Evolutionary conservation across 805 yeast species (phyloP), one percentile per base, ranked within the genome.

Genomic region (Schwanniomyces yamadae): DNA sequence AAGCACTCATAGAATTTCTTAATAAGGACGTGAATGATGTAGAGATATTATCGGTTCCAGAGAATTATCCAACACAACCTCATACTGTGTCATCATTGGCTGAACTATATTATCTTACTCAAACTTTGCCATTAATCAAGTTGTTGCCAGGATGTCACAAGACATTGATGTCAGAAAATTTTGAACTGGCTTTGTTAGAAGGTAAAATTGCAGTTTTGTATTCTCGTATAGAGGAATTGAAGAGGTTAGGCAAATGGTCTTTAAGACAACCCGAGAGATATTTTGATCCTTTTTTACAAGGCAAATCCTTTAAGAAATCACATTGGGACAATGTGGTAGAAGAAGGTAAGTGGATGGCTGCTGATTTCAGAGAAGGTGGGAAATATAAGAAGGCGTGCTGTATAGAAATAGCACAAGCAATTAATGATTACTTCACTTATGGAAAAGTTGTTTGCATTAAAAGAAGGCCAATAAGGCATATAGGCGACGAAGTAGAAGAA

Each of bases 141-240:
- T 66, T 91, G 14, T 65, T 93, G 20, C 88, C 95, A 0, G 75
- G 89, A 21, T 80, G 96, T 4, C 96, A 90, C 52, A 93, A 93
- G 54, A 82, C 85, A 0, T 67, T 91, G 24, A 78, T 89, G 21
- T 85, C 98, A 0, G 91, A 87, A 34, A 78, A 85, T 38, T 93
- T 78, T 61, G 95, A 88, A 52, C 77, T 84, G 49, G 86, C 95
- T 0, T 65, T 90, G 22, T 75, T 87, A 10, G 99, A 93, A 54
- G 96, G 96, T 3, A 84, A 90, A 54, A 80, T 91, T 3, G 86
- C 95, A 0, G 96, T 89, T 8, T 79, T 88, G 13, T 84, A 88
- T 49, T 84, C 95, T 2, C 71, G 98, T 42, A 90, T 93, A 31
- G 98, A 91, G 53, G 98, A 91, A 56, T 69, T 93, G 44, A 87